A percentile compares a stretch with the other conserved stretches of the same genome.
phyloP scores from a whole-genome alignment of 108 stramenopile species.

The Stephanodiscus minutulus region DNA sequence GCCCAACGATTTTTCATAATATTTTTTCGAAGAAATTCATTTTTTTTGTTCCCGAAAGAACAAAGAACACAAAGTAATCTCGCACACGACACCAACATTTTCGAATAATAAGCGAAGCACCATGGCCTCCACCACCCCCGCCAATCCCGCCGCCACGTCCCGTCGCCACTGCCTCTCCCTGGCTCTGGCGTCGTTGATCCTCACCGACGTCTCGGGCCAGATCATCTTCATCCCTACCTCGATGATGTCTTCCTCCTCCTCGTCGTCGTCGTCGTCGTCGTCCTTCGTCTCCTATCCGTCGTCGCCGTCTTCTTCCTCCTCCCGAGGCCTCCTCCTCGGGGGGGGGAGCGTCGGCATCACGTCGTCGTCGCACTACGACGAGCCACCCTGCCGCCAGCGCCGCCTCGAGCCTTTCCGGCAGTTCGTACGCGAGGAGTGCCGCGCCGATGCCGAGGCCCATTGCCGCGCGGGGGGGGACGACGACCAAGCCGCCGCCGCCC shows the following conservation, averaged over 20 bases:
- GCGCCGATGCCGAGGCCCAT: background rate
- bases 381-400: conserved; percentile 23
- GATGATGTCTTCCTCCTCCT: background rate
- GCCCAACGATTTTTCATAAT: too few species aligned
- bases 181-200: background rate
- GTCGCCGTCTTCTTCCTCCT: too few species aligned
- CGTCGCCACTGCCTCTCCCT: background rate
- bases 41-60: too few species aligned
- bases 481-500: background rate
- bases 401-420: conserved; percentile 43
- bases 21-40: too few species aligned
- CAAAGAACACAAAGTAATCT: too few species aligned
- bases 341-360: too few species aligned
- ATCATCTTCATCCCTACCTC: background rate
- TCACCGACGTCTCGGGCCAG: background rate
- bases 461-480: background rate
- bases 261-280: background rate
- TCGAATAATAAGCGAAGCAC: background rate
- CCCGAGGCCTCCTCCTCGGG: too few species aligned
- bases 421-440: conserved; percentile 20
- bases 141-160: too few species aligned
- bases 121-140: background rate
- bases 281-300: background rate
- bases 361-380: background rate
- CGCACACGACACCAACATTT: too few species aligned